A percentile compares a stretch with the other conserved stretches of the same genome.
These are phyloP conservation scores for Escallonia rubra DNA, from an alignment of 129 eudicot species.

Conservation along the genomic window DNA sequence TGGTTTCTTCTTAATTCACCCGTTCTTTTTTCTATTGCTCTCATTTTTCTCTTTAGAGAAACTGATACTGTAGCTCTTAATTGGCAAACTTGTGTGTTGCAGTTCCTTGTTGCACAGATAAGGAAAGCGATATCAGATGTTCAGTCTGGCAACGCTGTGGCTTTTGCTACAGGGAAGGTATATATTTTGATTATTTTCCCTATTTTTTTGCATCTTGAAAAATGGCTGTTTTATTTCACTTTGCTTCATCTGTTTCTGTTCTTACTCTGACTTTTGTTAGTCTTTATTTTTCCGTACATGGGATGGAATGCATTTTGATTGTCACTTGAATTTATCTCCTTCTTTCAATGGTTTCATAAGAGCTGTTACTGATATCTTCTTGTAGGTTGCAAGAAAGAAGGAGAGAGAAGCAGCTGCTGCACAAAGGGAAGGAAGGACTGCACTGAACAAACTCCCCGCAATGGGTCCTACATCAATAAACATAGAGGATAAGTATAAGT, in stretches of 20 bases:
- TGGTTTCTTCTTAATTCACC: constrained; percentile 35
- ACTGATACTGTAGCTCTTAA: constrained; percentile 5
- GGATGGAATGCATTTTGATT: too few species aligned
- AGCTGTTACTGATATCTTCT: not conserved
- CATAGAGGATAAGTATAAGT: constrained; percentile 77
- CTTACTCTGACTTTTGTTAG: not conserved
- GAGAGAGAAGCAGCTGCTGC: constrained; percentile 74
- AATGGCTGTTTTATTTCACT: not conserved
- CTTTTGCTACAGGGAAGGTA: constrained; percentile 85
- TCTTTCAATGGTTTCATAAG: not conserved
- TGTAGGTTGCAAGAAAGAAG: constrained; percentile 73
- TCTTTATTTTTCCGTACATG: not conserved
- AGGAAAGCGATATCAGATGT: constrained; percentile 80
- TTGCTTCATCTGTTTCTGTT: not conserved
- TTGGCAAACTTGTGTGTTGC: constrained; percentile 10
- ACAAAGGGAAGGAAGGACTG: constrained; percentile 53
- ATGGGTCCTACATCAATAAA: constrained; percentile 51
- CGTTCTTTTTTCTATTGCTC: not conserved
- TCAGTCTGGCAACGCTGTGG: constrained; percentile 67
- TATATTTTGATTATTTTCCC: not conserved
- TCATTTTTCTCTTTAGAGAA: not conserved
- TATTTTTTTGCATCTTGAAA: not conserved
- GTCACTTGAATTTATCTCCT: too few species aligned
- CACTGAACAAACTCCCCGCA: constrained; percentile 38
- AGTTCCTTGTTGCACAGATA: constrained; percentile 86